Base-by-base conservation (phyloP, 2,329 filamentous ascomycete species). In the Fusarium musae region DNA sequence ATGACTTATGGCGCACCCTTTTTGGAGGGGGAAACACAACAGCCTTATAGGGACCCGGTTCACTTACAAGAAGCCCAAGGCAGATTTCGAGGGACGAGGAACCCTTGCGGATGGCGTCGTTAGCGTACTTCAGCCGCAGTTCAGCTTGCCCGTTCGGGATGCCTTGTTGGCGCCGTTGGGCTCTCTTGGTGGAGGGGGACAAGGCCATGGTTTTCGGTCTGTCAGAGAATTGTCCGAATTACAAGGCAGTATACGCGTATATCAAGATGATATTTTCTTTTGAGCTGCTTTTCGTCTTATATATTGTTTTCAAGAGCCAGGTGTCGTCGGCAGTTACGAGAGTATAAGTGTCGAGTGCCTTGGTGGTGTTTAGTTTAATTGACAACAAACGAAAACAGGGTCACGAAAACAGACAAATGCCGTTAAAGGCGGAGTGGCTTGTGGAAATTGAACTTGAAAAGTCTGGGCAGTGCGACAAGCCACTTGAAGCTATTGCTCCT, bases 91-190 rank as follows among this genome's bases (percentile, higher is more conserved):
- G 16, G 17, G 34, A 43, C 30, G 36, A 43, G 21, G 57, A 57
- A 57, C 56, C 60, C 73, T 69, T 73, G 66, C 61, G 52, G 59
- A 63, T 65, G 73, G 59, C 43, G 69, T 72, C 75, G 59, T 69
- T 77, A 77, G 75, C 65, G 75, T 53, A 56, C 53, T 49, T 77
- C 75, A 77, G 75, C 75, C 75, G 75, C 75, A 77, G 62, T 52
- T 62, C 58, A 46, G 59, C 53, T 66, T 21, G 52, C 65, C 65
- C 65, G 69, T 58, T 77, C 40, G 54, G 46, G 49, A 52, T 61
- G 57, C 62, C 44, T 64, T 11, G 47, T 42, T 66, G 60, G 46
- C 59, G 30, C 60, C 56, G 63, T 66, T 49, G 69, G 74, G 63
- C 66, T 63, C 40, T 62, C 39, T 50, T 15, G 49, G 74, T 69